A percentile compares a stretch with the other conserved stretches of the same genome.
Conservation (phyloP, 2,329 filamentous ascomycete genomes). For the Aspergillus awamori region DNA sequence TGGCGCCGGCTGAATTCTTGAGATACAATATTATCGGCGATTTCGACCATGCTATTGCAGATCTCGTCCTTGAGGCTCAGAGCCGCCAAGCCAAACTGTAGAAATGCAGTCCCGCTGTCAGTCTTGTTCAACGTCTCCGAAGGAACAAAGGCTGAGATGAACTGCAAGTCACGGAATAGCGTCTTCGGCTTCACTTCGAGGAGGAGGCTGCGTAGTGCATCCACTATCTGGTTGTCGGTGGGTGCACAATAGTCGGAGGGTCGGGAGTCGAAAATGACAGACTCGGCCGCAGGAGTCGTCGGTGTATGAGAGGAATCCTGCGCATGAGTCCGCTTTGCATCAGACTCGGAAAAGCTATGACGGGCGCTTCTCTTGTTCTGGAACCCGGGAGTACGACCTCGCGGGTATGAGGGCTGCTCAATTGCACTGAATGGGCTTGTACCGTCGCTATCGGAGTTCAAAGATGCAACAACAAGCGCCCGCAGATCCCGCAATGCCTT, state of each 20-base stretch:
- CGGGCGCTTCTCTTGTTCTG: conserved; percentile 26
- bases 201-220: conserved; percentile 69
- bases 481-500: conserved; percentile 81
- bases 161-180: conserved; percentile 79
- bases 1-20: conserved; percentile 51
- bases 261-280: conserved; percentile 36
- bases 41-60: conserved; percentile 79
- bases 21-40: conserved; percentile 69
- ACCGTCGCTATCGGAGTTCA: conserved; percentile 59
- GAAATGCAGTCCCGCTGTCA: conserved; percentile 74
- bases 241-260: conserved; percentile 55
- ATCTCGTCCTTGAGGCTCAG: conserved; percentile 86
- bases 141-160: conserved; percentile 64
- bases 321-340: conserved; percentile 16
- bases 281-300: conserved; percentile 31
- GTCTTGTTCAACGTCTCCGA: conserved; percentile 60
- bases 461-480: conserved; percentile 75
- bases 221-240: conserved; percentile 64
- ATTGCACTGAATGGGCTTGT: conserved; percentile 12
- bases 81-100: conserved; percentile 85
- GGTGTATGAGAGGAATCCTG: conserved; percentile 26
- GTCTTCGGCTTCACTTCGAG: conserved; percentile 74
- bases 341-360: conserved; percentile 38
- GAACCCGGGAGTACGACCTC: conserved; percentile 13
- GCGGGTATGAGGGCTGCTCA: conserved; percentile 8